These are phyloP conservation scores for Wickerhamiella australiensis DNA, from an alignment of 805 yeast species.

Conservation along the genomic window DNA sequence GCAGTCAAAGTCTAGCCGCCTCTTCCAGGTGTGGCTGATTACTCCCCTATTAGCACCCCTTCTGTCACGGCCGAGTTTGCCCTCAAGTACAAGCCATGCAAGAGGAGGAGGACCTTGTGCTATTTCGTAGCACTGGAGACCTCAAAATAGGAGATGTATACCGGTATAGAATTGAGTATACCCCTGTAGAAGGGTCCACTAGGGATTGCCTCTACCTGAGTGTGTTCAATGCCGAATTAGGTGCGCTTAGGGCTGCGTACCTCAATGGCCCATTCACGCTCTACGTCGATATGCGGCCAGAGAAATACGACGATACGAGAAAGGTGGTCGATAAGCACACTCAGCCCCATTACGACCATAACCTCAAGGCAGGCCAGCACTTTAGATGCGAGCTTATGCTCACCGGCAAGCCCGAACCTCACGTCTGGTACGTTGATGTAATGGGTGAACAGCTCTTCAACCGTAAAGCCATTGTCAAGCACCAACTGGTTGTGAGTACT, in stretches of 20 bases:
- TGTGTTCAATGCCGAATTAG: constrained; percentile 58
- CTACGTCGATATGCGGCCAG: constrained; percentile 69
- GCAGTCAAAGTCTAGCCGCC: too few species aligned
- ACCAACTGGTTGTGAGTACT: constrained; percentile 44
- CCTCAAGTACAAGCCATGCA: too few species aligned
- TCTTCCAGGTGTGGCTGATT: too few species aligned
- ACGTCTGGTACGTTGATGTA: constrained; percentile 72
- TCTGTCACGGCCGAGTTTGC: too few species aligned
- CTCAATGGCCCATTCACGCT: constrained; percentile 80
- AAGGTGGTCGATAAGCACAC: constrained; percentile 26
- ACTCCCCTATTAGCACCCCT: too few species aligned
- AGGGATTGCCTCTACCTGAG: constrained; percentile 28
- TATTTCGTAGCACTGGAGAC: constrained; percentile 18
- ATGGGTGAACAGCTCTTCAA: constrained; percentile 69
- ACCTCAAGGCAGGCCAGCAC: constrained; percentile 59
- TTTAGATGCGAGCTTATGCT: constrained; percentile 45
- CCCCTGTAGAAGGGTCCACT: constrained; percentile 28
- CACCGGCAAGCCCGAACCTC: constrained; percentile 31
- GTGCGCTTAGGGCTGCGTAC: constrained; percentile 69
- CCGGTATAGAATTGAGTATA: constrained; percentile 43
- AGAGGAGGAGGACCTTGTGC: constrained; percentile 2
- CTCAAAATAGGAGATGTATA: constrained; percentile 42
- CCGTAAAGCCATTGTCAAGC: constrained; percentile 53
- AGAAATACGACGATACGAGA: constrained; percentile 40
- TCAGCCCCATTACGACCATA: constrained; percentile 35